Base-by-base conservation (phyloP, 495 filamentous ascomycete genomes). In the Trichoderma asperelloides region DNA sequence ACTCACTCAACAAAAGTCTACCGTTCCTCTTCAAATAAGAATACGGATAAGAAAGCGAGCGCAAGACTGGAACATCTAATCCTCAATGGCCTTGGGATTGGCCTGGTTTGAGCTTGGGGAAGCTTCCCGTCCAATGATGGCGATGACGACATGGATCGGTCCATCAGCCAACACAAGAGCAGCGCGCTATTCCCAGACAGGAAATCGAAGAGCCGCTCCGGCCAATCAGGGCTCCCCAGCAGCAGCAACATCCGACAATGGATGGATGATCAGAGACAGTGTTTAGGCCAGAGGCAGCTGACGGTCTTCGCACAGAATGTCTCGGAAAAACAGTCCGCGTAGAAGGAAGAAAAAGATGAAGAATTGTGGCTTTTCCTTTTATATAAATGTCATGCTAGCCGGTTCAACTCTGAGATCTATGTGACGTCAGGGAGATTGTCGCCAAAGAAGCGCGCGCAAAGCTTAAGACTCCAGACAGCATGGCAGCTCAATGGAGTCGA, bases 111-210 rank as follows among this genome's bases (percentile, higher is more conserved):
- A 30, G 25, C 55, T 28, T 30, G 8, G n/a, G n/a, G 27, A 30
- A 60, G 25, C 23, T 27, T 16, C 23, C 7, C 28, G 55, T 12
- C 55, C 55, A 60, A 60, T 60, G 25, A 60, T 3, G 25, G 12
- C 12, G 55, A 60, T 60, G 55, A 60, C 55, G 55, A 60, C 55
- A 60, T 60, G 55, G 6, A 60, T 60, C 55, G 23, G 55, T 60
- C 55, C 25, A 60, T 25, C 16, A 25, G 55, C 55, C 55, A 60
- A 60, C 55, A 25, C 16, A 5, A 0, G 30, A 7, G 11, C 27
- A 21, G 11, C 1, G 11, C 9, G 27, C 23, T 16, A 60, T 30
- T 16, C 55, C 25, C 27, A 60, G 16, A 60, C 11, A 13, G 55
- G 55, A 7, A 60, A 30, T 47, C 43, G 15, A 4, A n/a, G 12